phyloP scores from a whole-genome alignment of 768 basidiomycete species.

The Fistulinella prunicolor region DNA sequence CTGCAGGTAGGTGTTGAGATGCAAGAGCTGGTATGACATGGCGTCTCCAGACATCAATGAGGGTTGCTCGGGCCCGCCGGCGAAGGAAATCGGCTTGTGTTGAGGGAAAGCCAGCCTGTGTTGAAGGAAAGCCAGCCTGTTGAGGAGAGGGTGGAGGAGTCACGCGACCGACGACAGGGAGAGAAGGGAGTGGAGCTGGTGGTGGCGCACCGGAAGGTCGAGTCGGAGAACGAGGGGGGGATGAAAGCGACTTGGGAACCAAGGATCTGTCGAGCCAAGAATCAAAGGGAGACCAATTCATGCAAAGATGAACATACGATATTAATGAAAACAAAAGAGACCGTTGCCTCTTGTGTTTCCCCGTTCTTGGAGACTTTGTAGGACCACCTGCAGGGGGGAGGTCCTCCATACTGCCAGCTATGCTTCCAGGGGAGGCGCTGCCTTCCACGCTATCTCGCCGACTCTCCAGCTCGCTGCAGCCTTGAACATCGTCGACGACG shows the following conservation, averaged over 20 bases:
- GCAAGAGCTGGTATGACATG: conserved; percentile 56
- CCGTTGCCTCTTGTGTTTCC: conserved; percentile 65
- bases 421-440: conserved; percentile 23
- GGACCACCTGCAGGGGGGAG: conserved; percentile 12
- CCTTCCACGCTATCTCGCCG: conserved; percentile 31
- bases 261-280: conserved; percentile 18
- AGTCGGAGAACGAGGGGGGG: conserved; percentile 10
- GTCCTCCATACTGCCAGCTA: conserved; percentile 17
- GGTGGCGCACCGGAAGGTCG: conserved; percentile 27
- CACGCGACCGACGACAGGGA: conserved; percentile 26
- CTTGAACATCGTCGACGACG: conserved; percentile 52
- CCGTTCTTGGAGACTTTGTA: conserved; percentile 31
- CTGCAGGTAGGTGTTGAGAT: conserved; percentile 32
- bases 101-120: conserved; percentile 9
- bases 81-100: conserved; percentile 38
- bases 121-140: conserved; percentile 5
- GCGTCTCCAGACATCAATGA: conserved; percentile 65
- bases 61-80: conserved; percentile 59
- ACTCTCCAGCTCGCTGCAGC: conserved; percentile 39
- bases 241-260: conserved; percentile 33
- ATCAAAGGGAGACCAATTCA: conserved; percentile 2
- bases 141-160: conserved; percentile 27
- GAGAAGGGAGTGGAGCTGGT: conserved; percentile 28
- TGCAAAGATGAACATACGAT: conserved; percentile 36
- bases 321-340: conserved; percentile 71